Conservation (phyloP, 352 stramenopile genomes). For the Phytopythium chamaehyphon region DNA sequence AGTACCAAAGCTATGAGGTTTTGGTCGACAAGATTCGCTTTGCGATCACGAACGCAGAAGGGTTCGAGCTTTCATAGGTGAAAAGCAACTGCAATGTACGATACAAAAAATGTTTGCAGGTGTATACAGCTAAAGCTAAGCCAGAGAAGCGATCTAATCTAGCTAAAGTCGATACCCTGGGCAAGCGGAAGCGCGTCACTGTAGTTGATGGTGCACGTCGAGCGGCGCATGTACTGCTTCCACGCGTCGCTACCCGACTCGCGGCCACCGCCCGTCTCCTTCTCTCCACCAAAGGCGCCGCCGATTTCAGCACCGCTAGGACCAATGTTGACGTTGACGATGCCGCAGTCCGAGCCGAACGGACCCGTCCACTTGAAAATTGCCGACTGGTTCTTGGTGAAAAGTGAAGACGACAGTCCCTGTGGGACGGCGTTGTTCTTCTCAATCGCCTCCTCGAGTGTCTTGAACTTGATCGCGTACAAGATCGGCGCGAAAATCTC, state of each 20-base stretch:
- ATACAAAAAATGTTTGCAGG: neutral
- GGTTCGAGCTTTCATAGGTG: slow-evolving; percentile 68
- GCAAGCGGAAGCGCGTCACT: slow-evolving; percentile 90
- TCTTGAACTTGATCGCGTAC: slow-evolving; percentile 90
- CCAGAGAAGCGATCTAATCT: slow-evolving; percentile 4
- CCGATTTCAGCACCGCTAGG: slow-evolving; percentile 91
- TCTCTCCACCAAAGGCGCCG: slow-evolving; percentile 90
- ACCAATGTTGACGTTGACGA: slow-evolving; percentile 93
- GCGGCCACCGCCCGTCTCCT: slow-evolving; percentile 89
- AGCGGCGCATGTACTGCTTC: slow-evolving; percentile 95
- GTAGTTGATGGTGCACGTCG: slow-evolving; percentile 93
- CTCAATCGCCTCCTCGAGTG: slow-evolving; percentile 88
- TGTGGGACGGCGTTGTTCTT: slow-evolving; percentile 92
- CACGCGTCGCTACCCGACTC: slow-evolving; percentile 90
- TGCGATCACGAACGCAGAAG: slow-evolving; percentile 72
- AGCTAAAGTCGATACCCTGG: slow-evolving; percentile 91
- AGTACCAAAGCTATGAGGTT: slow-evolving; percentile 61
- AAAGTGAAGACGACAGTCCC: slow-evolving; percentile 89
- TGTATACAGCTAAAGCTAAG: neutral
- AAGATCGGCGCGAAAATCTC: slow-evolving; percentile 92
- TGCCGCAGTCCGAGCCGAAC: slow-evolving; percentile 88
- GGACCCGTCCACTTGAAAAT: slow-evolving; percentile 92
- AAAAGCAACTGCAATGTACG: no score
- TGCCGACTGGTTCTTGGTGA: slow-evolving; percentile 90
- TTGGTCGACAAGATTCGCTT: slow-evolving; percentile 76